Conservation (phyloP, 495 filamentous ascomycete species). For the Tuber brumale region DNA sequence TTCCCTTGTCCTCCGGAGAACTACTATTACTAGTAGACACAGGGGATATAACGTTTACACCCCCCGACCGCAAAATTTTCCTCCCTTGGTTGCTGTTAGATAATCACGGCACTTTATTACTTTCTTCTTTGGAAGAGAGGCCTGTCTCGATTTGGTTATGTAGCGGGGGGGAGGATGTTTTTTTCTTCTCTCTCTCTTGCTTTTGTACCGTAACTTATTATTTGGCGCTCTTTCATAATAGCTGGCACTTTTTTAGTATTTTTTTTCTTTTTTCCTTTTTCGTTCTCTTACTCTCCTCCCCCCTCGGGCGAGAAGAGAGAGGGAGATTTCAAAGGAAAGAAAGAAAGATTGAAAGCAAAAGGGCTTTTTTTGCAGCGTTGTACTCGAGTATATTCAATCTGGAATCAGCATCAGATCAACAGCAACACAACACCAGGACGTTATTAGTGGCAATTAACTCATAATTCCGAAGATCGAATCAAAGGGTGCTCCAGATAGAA, state of each 20-base stretch:
- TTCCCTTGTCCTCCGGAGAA: background rate
- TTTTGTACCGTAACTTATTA: conserved; percentile 26
- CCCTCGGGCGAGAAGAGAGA: background rate
- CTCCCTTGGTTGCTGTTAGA: conserved; percentile 14
- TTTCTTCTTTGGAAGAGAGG: conserved; percentile 25
- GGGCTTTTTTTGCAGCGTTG: background rate
- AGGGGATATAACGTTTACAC: background rate
- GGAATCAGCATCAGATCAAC: background rate
- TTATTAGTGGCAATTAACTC: background rate
- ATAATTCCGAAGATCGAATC: background rate
- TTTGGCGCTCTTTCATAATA: background rate
- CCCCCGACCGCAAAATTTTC: background rate
- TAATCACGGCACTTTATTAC: conserved; percentile 29
- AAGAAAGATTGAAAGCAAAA: background rate
- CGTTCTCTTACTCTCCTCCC: conserved; percentile 19
- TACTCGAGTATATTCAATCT: background rate
- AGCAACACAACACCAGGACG: background rate
- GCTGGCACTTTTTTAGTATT: conserved; percentile 1
- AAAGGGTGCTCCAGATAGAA: background rate
- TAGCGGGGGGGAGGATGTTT: conserved; percentile 4
- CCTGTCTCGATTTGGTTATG: background rate
- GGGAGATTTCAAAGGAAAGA: background rate
- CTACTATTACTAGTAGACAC: background rate
- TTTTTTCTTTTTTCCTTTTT: conserved; percentile 26
- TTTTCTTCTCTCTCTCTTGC: conserved; percentile 17